Evolutionary conservation across 768 basidiomycete species (phyloP), one percentile per base, ranked within the genome.

Genomic region (Vishniacozyma victoriae): DNA sequence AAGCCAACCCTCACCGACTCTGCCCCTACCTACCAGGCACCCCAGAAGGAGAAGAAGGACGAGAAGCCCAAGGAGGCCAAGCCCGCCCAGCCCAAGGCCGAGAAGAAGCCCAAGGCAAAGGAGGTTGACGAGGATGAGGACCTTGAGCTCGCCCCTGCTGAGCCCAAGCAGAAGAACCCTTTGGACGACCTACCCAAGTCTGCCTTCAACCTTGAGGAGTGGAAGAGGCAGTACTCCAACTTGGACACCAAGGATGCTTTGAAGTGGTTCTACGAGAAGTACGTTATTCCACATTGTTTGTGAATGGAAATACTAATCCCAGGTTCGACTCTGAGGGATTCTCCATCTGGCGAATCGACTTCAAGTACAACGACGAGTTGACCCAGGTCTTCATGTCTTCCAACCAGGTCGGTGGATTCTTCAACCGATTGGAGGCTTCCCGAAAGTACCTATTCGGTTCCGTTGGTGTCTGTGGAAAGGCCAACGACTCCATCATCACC

Each of bases 151-250:
- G 82, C 85, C 22, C 82, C 84, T 19, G 81, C 80, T 41, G 89
- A 86, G 74, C 88, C 92, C 59, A 93, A 93, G 72, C 79, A 75
- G 48, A 91, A 92, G 81, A 93, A 95, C 79, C 93, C 93, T 22
- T 82, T 93, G 44, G 93, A 95, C 57, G 78, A 80, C 54, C 81
- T 96, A 33, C 89, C 90, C 60, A 92, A 63, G 49, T 61, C 59
- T 9, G 50, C 60, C 14, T 70, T 69, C 60, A 66, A 69, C 60
- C 52, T 73, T 31, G 69, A 93, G 73, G 90, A 96, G 75, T 95
- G 89, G 90, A 96, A 96, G 74, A 84, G 88, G 37, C 85, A 86
- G 36, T 99, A 97, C 78, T 95, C 91, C 64, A 97, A 96, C 84
- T 83, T 85, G 73, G 91, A 96, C n/a, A 96, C 92, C 31, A 83